Evolutionary conservation across 1,139 yeast species (phyloP).

Genomic region (Pneumocystis jirovecii): DNA sequence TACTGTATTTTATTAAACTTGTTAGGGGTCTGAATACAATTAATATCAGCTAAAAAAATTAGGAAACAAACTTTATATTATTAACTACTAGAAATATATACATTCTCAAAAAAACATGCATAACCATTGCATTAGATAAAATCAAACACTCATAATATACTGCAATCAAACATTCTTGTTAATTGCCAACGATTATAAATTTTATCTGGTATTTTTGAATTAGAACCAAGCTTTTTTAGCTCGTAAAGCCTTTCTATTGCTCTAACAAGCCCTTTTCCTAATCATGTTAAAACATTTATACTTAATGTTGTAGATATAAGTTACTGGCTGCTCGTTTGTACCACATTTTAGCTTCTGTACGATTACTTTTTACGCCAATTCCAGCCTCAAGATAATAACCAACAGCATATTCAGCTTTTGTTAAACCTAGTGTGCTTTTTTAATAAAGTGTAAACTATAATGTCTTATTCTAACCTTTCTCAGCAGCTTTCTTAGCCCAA

Average conservation of each 20-base stretch:
- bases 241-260: constrained; percentile 12
- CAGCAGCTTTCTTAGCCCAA: constrained; percentile 83
- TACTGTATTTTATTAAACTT: not conserved
- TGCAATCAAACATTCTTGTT: not conserved
- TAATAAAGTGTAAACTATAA: not conserved
- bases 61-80: not conserved
- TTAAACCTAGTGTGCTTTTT: constrained; percentile 22
- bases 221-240: constrained; percentile 1
- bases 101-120: not conserved
- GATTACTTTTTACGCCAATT: constrained; percentile 41
- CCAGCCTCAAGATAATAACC: constrained; percentile 76
- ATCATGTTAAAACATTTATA: not conserved
- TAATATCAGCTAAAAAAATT: not conserved
- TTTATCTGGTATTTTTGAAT: not conserved
- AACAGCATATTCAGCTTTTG: constrained; percentile 71
- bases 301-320: not conserved
- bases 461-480: constrained; percentile 34
- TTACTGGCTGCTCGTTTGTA: constrained; percentile 41
- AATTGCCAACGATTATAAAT: not conserved
- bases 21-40: not conserved
- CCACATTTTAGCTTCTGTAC: constrained; percentile 37
- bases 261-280: constrained; percentile 7
- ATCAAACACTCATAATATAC: not conserved
- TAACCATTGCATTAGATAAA: not conserved
- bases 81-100: not conserved